Evolutionary conservation across 2,329 filamentous ascomycete genomes (phyloP).

Genomic region (Colletotrichum coccodes): DNA sequence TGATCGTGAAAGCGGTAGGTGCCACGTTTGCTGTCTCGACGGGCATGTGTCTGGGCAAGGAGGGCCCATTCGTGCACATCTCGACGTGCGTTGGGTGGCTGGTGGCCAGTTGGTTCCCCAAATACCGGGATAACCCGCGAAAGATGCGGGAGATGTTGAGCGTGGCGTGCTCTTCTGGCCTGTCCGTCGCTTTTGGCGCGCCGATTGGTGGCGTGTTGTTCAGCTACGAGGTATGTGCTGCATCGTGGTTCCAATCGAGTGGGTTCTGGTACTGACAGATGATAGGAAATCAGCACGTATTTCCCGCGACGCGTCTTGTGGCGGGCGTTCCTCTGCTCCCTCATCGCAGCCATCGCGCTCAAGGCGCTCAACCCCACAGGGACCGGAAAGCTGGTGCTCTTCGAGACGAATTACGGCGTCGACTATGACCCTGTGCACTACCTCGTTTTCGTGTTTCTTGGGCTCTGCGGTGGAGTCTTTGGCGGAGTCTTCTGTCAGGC

Average conservation of each 20-base stretch:
- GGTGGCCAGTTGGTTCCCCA: conserved; percentile 61
- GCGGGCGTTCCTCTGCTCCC: conserved; percentile 67
- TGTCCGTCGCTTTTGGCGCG: conserved; percentile 70
- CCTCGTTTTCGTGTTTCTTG: conserved; percentile 65
- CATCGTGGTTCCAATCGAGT: not conserved
- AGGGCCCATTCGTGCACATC: conserved; percentile 71
- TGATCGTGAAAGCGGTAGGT: conserved; percentile 67
- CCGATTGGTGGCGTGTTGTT: conserved; percentile 71
- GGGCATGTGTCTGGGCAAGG: conserved; percentile 70
- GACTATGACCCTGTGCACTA: conserved; percentile 66
- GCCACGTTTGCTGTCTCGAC: conserved; percentile 67
- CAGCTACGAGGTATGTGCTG: conserved; percentile 56
- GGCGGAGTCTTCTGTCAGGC: conserved; percentile 68
- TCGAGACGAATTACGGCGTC: conserved; percentile 68
- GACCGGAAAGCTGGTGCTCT: conserved; percentile 69
- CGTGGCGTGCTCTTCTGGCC: conserved; percentile 65
- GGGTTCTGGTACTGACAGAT: conserved; percentile 34
- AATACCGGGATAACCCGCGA: conserved; percentile 65
- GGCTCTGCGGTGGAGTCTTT: conserved; percentile 66
- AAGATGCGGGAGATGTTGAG: conserved; percentile 69
- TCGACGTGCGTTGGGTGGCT: conserved; percentile 67
- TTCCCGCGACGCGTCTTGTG: conserved; percentile 66
- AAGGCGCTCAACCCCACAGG: conserved; percentile 68
- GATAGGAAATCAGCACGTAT: conserved; percentile 65
- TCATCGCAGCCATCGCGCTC: conserved; percentile 64